Base-by-base conservation (phyloP, 495 filamentous ascomycete genomes). In the Penicillium subrubescens region DNA sequence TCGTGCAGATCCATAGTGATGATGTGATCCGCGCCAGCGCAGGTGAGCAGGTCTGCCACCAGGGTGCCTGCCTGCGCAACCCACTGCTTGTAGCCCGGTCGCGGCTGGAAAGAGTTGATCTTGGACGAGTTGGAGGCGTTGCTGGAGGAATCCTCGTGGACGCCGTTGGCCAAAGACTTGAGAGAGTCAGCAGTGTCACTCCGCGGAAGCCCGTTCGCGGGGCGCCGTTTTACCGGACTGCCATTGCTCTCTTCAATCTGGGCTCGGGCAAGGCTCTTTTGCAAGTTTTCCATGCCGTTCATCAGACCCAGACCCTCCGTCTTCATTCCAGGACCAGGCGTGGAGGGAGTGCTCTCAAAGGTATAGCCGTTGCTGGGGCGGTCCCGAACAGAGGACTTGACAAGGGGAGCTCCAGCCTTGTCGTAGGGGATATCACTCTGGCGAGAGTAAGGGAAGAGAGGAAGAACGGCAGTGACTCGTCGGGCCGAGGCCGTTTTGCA, bases 1-100 rank as follows among this genome's bases (percentile, higher is more conserved):
- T 98, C 95, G 72, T 99, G 95, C 59, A 99, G 83, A 75, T 99
- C 95, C 87, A 86, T 94, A 3, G 95, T 98, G 71, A 99, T 93
- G 74, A 99, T 79, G 77, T 98, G 95, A 78, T 99, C 96, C 25
- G 95, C 93, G 57, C 95, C 95, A 64, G 95, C 95, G 75, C 93
- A 97, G 44, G 93, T 97, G 61, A 99, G 79, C 57, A 99, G 86
- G 74, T 97, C 93, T 25, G 95, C 95, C 23, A 99, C 91, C 66
- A 99, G 83, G 19, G 95, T 98, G 56, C 95, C 95, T 51, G 95
- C 94, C 78, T 97, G 95, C 27, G 95, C 95, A 67, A 99, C 93
- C 95, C 96, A 98, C 81, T 96, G 92, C 78, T 94, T 96, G 74
- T 98, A 99, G 17, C 95, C 95, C 2, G 93, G 91, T 66, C 92